Evolutionary conservation across 306 rosid genomes (phyloP), one percentile per base, ranked within the genome.

Genomic region (Malus orientalis): DNA sequence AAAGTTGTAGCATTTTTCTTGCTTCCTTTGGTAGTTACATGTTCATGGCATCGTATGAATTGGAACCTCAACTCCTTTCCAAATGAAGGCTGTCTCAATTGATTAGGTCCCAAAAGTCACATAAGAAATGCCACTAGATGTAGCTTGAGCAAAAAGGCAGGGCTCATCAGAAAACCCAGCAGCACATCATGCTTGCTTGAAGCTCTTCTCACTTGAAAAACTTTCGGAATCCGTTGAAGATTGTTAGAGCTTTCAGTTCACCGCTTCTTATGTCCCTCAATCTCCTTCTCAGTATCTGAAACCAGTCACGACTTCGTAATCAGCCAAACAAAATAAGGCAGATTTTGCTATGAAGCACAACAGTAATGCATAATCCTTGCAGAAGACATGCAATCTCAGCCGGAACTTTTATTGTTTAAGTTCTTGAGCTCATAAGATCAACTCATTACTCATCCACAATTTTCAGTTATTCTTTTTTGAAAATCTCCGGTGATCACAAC

Each of bases 221-320:
- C 53, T 89, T 90, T 70, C 92, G 74, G 73, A 92, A 88, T 58
- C 96, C 97, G 10, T 86, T 83, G 70, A 95, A 90, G 76, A 95
- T 84, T 67, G 44, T 86, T 32, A 95, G 84, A 80, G 92, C 98
- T 84, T 83, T 88, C 81, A 95, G 73, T 79, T 90, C 98, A 47
- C 98, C 98, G 25, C 86, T 87, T 78, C 88, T 89, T 62, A 90
- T 84, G 76, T 95, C 95, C 87, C 93, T 89, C 83, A 95, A 79
- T 78, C 87, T 83, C 78, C 96, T 85, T 27, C 97, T 79, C 78
- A 95, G 81, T 81, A 92, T 95, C 97, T 95, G 91, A 81, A 81
- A 84, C 61, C 69, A 71, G 66, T 27, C 73, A 49, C 49, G 0
- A 11, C 49, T 44, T 44, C 15, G 0, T 25, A 67, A 67, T 54